Base-by-base conservation (phyloP, 2,329 filamentous ascomycete species). In the Fusarium sp. region DNA sequence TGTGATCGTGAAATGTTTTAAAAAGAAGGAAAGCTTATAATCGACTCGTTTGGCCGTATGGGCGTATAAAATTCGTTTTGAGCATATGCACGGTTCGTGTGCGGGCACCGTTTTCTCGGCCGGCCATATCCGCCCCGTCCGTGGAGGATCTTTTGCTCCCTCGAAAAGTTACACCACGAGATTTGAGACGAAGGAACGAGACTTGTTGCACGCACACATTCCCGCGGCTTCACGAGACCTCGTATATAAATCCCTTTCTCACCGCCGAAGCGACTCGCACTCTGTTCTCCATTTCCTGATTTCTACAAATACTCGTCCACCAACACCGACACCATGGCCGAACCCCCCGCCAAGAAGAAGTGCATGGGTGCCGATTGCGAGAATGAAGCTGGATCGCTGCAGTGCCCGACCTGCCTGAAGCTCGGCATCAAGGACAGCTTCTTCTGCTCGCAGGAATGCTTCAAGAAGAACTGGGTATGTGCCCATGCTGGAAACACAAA, bases 391-490 rank as follows among this genome's bases (percentile, higher is more conserved):
- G 92, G 94, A 70, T 88, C 92, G 63, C 86, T 99, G 56, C 95
- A 98, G 83, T 99, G 96, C 84, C 96, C 96, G 64, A 98, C 94
- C 59, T 99, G 96, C 82, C 88, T 98, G 79, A 98, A 98, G 85
- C 87, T 95, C 52, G 94, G 93, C 63, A 92, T 92, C 78, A 91
- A 95, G 81, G 94, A 96, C 80, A 97, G 94, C 86, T 98, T 92
- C 85, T 99, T 98, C 86, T 99, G 96, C 87, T 95, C 95, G 31
- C 96, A 99, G 84, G 96, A 98, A 78, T 99, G 96, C 87, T 99
- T 99, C 86, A 98, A 98, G 89, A 93, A 92, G 84, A 99, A 95
- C 87, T 99, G 96, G 96, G 96, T 98, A 91, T 78, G 90, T 77
- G 77, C 50, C 45, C 38, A 38, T 29, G 50, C 50, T 8, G 60